Conservation (phyloP, 176 grass and related monocot genomes). For the Luzula sylvatica region DNA sequence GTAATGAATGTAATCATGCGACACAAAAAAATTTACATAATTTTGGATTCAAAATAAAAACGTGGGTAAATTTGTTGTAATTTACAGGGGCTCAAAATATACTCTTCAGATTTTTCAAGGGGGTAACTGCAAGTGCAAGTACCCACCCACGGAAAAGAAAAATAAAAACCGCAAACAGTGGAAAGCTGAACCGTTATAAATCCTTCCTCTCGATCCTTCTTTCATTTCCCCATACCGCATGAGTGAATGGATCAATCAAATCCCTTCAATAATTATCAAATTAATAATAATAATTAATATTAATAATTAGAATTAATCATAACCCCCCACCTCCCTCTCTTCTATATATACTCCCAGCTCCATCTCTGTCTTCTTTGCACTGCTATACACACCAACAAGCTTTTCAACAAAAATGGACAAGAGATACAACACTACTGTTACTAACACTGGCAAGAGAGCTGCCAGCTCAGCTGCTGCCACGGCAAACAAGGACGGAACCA, state of each 20-base stretch:
- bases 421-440: constrained; percentile 18
- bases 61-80: too few species aligned
- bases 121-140: too few species aligned
- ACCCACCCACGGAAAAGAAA: too few species aligned
- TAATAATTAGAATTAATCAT: background rate
- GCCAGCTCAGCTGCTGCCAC: background rate
- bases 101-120: constrained; percentile 9
- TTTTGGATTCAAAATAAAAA: too few species aligned
- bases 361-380: background rate
- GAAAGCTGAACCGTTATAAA: constrained; percentile 14
- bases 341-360: constrained; percentile 18
- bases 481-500: constrained; percentile 5
- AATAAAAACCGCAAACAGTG: too few species aligned
- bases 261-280: constrained; percentile 6
- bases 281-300: constrained; percentile 2
- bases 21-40: too few species aligned
- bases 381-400: background rate
- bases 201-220: constrained; percentile 2
- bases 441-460: constrained; percentile 8
- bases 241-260: constrained; percentile 22
- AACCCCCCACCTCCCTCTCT: constrained; percentile 2
- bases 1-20: too few species aligned
- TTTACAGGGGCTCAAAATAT: too few species aligned
- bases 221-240: constrained; percentile 17
- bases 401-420: constrained; percentile 6